A percentile compares a stretch with the other conserved stretches of the same genome.
phyloP scores from a whole-genome alignment of 768 basidiomycete genomes.

The Xerocomellus dryophilus region DNA sequence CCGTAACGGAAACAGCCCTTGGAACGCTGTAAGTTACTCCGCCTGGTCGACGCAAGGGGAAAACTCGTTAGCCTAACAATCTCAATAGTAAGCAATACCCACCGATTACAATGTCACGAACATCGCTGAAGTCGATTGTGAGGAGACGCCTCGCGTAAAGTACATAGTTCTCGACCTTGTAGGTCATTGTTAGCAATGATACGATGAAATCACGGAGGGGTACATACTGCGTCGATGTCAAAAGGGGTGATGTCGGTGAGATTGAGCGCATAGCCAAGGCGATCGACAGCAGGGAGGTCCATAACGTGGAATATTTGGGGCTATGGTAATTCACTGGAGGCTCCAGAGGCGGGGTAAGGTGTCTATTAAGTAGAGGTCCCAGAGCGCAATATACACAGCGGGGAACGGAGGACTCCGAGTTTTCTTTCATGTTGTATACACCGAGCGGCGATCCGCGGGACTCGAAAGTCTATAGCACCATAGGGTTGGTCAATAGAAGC shows the following conservation, averaged over 20 bases:
- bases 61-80: background rate
- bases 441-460: background rate
- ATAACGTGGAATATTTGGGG: background rate
- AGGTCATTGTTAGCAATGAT: background rate
- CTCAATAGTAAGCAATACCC: background rate
- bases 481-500: background rate
- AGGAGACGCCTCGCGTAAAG: background rate
- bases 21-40: background rate
- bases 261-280: slow-evolving; percentile 7
- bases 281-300: slow-evolving; percentile 7
- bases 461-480: no score
- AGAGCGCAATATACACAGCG: background rate
- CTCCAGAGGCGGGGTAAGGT: background rate
- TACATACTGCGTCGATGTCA: slow-evolving; percentile 4
- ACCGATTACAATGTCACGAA: background rate
- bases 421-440: background rate
- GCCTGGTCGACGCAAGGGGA: background rate
- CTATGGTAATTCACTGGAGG: background rate
- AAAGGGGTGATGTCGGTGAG: slow-evolving; percentile 1
- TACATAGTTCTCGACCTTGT: background rate
- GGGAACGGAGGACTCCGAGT: no score
- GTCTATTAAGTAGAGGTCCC: background rate
- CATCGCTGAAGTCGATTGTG: background rate
- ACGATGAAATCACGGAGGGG: background rate
- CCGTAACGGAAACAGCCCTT: background rate